Conservation (phyloP, 2,329 filamentous ascomycete genomes). For the Fusarium sp. region DNA sequence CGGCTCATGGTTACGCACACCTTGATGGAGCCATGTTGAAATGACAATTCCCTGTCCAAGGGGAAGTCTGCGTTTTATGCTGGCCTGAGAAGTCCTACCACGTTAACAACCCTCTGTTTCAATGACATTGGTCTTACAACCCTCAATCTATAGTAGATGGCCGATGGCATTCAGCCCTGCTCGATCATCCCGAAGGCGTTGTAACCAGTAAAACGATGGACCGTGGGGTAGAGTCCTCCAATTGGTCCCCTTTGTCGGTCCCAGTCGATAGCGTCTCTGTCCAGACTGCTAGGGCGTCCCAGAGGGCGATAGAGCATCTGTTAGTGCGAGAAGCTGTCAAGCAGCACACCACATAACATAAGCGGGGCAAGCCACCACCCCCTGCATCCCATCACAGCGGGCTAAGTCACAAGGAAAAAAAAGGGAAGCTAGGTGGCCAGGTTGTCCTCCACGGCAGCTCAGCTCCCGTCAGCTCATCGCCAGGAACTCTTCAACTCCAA, state of each 20-base stretch:
- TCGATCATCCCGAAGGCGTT: conserved; percentile 2
- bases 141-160: background rate
- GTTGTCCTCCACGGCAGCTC: conserved; percentile 43
- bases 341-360: conserved; percentile 30
- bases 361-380: conserved; percentile 34
- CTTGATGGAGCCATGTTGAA: background rate
- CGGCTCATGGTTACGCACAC: background rate
- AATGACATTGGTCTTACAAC: background rate
- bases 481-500: conserved; percentile 35
- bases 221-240: conserved; percentile 1
- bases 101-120: background rate
- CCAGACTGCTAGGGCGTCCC: background rate
- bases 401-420: conserved; percentile 33
- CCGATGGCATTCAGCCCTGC: conserved; percentile 8
- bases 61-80: background rate
- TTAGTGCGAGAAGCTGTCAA: conserved; percentile 39
- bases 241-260: conserved; percentile 16
- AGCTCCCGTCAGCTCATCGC: conserved; percentile 17
- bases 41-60: background rate
- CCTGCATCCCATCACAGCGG: conserved; percentile 38
- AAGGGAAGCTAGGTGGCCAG: conserved; percentile 43
- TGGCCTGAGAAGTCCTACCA: background rate
- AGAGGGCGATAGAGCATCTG: conserved; percentile 15
- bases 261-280: conserved; percentile 9
- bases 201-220: conserved; percentile 1